These are phyloP conservation scores for Lactifluus volemus DNA, from an alignment of 768 basidiomycete genomes.

Conservation along the genomic window DNA sequence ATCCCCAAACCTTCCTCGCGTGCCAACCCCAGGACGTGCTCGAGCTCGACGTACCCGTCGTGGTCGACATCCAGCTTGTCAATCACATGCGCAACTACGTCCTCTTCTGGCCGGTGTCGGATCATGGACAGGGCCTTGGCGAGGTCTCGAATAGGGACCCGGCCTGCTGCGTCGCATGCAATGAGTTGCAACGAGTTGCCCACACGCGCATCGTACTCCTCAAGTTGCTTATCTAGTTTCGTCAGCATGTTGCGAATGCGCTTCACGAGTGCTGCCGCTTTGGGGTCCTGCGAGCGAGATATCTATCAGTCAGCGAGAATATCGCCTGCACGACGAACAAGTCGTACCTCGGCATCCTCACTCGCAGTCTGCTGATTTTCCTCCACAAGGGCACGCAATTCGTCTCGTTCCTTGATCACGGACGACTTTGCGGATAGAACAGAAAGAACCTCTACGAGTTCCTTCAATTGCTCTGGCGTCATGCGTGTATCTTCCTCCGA, in stretches of 20 bases:
- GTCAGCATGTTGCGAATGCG: constrained; percentile 93
- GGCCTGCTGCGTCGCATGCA: constrained; percentile 75
- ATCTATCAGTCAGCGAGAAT: constrained; percentile 3
- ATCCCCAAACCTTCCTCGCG: constrained; percentile 78
- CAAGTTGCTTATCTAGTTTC: constrained; percentile 88
- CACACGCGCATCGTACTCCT: constrained; percentile 85
- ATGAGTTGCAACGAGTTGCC: constrained; percentile 82
- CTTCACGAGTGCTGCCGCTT: constrained; percentile 84
- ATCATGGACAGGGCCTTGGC: constrained; percentile 89
- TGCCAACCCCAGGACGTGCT: constrained; percentile 86
- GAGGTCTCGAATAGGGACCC: constrained; percentile 82
- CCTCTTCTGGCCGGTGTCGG: constrained; percentile 86
- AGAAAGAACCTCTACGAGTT: constrained; percentile 84
- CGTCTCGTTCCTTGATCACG: constrained; percentile 92
- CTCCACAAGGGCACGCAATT: constrained; percentile 85
- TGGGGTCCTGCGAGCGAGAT: constrained; percentile 49
- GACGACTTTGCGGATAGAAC: constrained; percentile 90
- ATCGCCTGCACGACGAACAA: background rate
- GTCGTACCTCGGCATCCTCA: constrained; percentile 42
- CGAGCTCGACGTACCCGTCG: constrained; percentile 91
- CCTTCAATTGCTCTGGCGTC: constrained; percentile 93
- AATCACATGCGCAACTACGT: constrained; percentile 77
- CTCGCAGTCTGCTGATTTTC: constrained; percentile 80
- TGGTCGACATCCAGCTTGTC: constrained; percentile 94
- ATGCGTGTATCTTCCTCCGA: constrained; percentile 73